Evolutionary conservation across 371 early-diverging fungal species (phyloP).

Genomic region (Dinochytrium kinnereticum): DNA sequence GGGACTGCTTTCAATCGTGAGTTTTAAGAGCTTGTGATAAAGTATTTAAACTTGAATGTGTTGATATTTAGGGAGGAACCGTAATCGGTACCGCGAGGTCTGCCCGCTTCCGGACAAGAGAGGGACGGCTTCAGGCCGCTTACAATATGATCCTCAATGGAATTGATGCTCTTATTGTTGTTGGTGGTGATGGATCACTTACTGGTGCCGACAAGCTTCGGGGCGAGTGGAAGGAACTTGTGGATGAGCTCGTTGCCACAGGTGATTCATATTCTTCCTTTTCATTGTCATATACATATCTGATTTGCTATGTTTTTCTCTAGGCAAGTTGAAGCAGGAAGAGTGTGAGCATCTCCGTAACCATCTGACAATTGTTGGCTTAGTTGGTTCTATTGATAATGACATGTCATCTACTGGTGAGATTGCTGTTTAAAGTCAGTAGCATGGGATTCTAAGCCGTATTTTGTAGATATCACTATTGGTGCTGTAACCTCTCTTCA

Average conservation of each 20-base stretch:
- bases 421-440: no score
- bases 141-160: constrained; percentile 86
- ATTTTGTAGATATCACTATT: constrained; percentile 83
- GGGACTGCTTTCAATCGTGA: constrained; percentile 77
- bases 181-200: constrained; percentile 99
- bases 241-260: constrained; percentile 73
- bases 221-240: constrained; percentile 87
- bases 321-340: constrained; percentile 61
- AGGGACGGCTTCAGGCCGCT: constrained; percentile 90
- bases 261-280: constrained; percentile 31
- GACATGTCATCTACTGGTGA: constrained; percentile 94
- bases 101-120: constrained; percentile 80
- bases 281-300: no score
- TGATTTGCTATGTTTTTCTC: no score
- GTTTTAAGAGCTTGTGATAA: no score
- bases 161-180: constrained; percentile 95
- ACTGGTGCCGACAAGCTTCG: constrained; percentile 96
- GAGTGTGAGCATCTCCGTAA: constrained; percentile 62
- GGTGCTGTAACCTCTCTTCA: constrained; percentile 97
- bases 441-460: not conserved
- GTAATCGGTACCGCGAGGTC: constrained; percentile 96
- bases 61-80: constrained; percentile 85
- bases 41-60: not conserved
- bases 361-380: constrained; percentile 90
- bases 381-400: constrained; percentile 96